Evolutionary conservation across 148 eudicot genomes (phyloP).

Genomic region (Chenopodium album): DNA sequence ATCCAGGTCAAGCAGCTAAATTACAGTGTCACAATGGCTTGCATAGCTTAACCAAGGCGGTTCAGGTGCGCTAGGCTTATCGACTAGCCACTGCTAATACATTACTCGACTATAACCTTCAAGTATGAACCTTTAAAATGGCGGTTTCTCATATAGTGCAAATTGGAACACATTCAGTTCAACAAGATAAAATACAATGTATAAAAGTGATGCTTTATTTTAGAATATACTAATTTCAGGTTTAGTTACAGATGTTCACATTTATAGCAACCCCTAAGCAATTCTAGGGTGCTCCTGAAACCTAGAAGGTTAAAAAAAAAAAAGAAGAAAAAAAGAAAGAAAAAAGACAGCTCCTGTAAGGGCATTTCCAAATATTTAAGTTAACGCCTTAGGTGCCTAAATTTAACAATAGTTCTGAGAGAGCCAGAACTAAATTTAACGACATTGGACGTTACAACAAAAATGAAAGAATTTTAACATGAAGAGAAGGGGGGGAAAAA

Average conservation of each 20-base stretch:
- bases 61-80: neutral
- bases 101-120: neutral
- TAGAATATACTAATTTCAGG: constrained; percentile 22
- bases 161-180: neutral
- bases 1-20: no score
- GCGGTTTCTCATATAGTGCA: neutral
- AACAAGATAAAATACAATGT: neutral
- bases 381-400: constrained; percentile 15
- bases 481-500: neutral
- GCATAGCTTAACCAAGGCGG: neutral
- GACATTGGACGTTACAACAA: constrained; percentile 22
- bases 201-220: neutral
- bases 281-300: constrained; percentile 24
- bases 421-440: constrained; percentile 27
- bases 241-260: constrained; percentile 38
- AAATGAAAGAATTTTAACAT: constrained; percentile 20
- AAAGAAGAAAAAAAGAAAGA: neutral
- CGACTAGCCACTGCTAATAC: neutral
- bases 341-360: neutral
- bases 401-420: constrained; percentile 33
- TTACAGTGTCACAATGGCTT: neutral
- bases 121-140: neutral
- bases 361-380: constrained; percentile 14
- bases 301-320: constrained; percentile 27
- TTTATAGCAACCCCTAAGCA: constrained; percentile 13